These are phyloP conservation scores for Fusarium sp. DNA, from an alignment of 2,329 filamentous ascomycete genomes.

Conservation along the genomic window DNA sequence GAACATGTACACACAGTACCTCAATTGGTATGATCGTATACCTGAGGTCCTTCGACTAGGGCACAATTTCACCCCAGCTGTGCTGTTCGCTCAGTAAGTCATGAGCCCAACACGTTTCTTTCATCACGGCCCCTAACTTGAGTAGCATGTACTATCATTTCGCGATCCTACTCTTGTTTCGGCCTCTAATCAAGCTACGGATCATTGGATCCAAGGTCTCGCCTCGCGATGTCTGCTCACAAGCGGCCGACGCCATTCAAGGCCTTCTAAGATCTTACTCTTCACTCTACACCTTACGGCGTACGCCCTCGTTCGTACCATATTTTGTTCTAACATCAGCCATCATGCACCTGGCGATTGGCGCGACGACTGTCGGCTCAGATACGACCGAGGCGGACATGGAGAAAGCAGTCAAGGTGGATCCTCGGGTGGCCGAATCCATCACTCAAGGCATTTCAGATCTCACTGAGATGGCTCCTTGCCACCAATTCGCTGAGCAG, in stretches of 20 bases:
- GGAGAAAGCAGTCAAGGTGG: slow-evolving; percentile 49
- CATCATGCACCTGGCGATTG: slow-evolving; percentile 70
- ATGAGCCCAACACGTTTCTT: background rate
- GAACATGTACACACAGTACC: slow-evolving; percentile 73
- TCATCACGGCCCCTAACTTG: background rate
- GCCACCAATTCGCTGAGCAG: slow-evolving; percentile 70
- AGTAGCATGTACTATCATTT: slow-evolving; percentile 76
- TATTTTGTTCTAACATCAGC: slow-evolving; percentile 70
- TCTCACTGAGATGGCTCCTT: slow-evolving; percentile 69
- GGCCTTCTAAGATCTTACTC: slow-evolving; percentile 66
- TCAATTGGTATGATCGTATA: slow-evolving; percentile 76
- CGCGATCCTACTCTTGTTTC: slow-evolving; percentile 77
- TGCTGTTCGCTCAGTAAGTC: slow-evolving; percentile 78
- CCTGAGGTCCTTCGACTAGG: slow-evolving; percentile 72
- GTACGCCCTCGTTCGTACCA: slow-evolving; percentile 69
- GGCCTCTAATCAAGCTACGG: slow-evolving; percentile 73
- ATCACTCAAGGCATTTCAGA: slow-evolving; percentile 66
- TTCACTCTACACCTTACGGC: slow-evolving; percentile 66
- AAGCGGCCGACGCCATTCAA: slow-evolving; percentile 69
- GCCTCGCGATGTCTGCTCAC: slow-evolving; percentile 73
- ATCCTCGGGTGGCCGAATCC: slow-evolving; percentile 55
- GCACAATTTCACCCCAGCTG: slow-evolving; percentile 77
- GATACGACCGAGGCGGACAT: slow-evolving; percentile 40
- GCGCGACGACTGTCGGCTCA: slow-evolving; percentile 49
- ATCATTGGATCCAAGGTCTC: slow-evolving; percentile 72